Base-by-base conservation (phyloP, 176 grass and related monocot species). In the Pontederia paniculata region DNA sequence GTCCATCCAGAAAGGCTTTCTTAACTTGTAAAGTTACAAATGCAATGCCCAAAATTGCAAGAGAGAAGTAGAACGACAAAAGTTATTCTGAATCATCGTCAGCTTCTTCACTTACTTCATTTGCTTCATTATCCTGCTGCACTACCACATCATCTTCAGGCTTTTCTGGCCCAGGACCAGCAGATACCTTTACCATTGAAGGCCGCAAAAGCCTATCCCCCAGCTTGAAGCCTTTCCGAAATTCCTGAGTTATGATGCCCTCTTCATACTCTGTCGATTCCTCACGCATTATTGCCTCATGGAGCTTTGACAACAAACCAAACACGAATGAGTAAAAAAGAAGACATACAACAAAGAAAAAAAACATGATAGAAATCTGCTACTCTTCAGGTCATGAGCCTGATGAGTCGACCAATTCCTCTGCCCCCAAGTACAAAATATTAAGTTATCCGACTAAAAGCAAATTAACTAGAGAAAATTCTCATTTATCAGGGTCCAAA, bases 211-310 rank as follows among this genome's bases (percentile, higher is more conserved):
- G 52, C 57, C 93, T 88, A 21, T 98, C 86, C 2, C 86, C 93
- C 18, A 91, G 81, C 77, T 71, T 90, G 75, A 98, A 98, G 56
- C 86, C 93, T 54, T 88, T 91, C 22, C 93, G 74, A 13, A 98
- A 98, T 80, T 98, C 86, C 74, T 98, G 93, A 71, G 84, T 67
- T 63, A 98, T 81, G 10, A 98, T 69, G 49, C 93, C 86, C 10
- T 98, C 86, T 69, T 82, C 80, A 3, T 67, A 91, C 62, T 91
- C 83, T 13, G 54, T 51, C 25, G 93, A 98, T 25, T 98, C 93
- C 76, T 88, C 86, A 51, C 63, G 73, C 86, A 98, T 88, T 37
- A 98, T 98, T 43, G 93, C 93, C 73, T 98, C 93, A 20, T 98
- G 93, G 66, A 98, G 74, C 93, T 98, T 77, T 52, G 42, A 52